These are phyloP conservation scores for Xanthoparmelia taractica DNA, from an alignment of 495 filamentous ascomycete species.

Conservation along the genomic window DNA sequence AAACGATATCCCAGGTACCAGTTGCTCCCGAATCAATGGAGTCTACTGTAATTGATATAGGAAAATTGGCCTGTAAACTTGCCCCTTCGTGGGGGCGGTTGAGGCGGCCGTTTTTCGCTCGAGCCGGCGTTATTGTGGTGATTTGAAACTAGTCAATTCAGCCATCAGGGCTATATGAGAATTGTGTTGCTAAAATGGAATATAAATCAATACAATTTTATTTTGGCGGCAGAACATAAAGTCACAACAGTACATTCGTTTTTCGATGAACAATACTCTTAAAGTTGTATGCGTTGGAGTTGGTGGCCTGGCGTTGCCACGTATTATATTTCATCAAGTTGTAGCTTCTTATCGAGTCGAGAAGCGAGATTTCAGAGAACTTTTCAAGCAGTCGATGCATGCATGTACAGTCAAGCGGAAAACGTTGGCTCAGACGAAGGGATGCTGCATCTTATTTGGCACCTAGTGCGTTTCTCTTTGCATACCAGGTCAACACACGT, in stretches of 20 bases:
- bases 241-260: background rate
- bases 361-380: background rate
- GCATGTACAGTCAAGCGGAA: background rate
- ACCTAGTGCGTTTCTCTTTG: background rate
- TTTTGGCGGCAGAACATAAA: background rate
- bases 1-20: background rate
- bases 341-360: background rate
- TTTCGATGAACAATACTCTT: background rate
- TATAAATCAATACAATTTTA: no score
- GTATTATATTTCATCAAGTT: background rate
- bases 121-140: background rate
- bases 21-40: background rate
- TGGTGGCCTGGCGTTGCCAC: background rate
- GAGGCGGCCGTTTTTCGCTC: background rate
- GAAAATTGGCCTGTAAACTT: constrained; percentile 2
- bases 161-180: background rate
- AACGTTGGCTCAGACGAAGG: background rate
- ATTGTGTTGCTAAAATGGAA: background rate
- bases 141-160: background rate
- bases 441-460: background rate
- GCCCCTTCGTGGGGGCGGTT: no score
- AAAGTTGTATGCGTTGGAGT: background rate
- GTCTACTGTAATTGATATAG: background rate
- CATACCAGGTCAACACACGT: background rate
- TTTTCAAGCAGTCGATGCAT: background rate